Percentiles rank a stretch among this genome's conserved stretches.
Conservation (phyloP, 805 yeast genomes). For the Metschnikowia kunwiensis region DNA sequence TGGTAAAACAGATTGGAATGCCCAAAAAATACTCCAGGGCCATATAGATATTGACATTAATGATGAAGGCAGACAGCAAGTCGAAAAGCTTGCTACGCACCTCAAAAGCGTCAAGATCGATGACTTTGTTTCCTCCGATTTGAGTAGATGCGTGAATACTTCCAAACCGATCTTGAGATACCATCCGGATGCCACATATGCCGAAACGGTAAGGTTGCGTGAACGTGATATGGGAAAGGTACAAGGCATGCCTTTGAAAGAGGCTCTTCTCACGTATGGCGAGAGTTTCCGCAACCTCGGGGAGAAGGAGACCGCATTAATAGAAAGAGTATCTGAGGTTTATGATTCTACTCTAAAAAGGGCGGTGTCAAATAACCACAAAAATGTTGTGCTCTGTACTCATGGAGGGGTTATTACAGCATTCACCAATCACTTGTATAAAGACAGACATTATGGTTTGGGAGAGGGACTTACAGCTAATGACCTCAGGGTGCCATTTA, state of each 20-base stretch:
- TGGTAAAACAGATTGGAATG: constrained; percentile 79
- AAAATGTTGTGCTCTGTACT: constrained; percentile 60
- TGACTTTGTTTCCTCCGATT: constrained; percentile 49
- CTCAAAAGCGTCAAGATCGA: constrained; percentile 43
- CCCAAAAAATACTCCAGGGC: constrained; percentile 70
- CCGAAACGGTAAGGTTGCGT: constrained; percentile 41
- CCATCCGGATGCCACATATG: constrained; percentile 26
- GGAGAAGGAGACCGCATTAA: constrained; percentile 49
- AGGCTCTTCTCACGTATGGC: constrained; percentile 64
- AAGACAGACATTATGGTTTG: constrained; percentile 36
- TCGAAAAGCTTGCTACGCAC: constrained; percentile 48
- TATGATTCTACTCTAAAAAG: constrained; percentile 43
- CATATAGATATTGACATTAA: constrained; percentile 68
- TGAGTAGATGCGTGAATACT: constrained; percentile 61
- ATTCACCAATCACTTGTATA: constrained; percentile 49
- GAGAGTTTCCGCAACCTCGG: constrained; percentile 59
- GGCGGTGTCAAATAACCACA: constrained; percentile 29
- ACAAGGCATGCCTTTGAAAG: constrained; percentile 68
- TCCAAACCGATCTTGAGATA: constrained; percentile 38
- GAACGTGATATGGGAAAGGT: constrained; percentile 76
- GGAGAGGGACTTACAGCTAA: constrained; percentile 36
- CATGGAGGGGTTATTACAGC: constrained; percentile 82
- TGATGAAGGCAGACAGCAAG: constrained; percentile 59
- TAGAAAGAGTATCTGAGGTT: constrained; percentile 46
- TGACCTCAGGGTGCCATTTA: constrained; percentile 59